phyloP scores from a whole-genome alignment of 495 filamentous ascomycete species.

The Amphirosellinia nigrospora region DNA sequence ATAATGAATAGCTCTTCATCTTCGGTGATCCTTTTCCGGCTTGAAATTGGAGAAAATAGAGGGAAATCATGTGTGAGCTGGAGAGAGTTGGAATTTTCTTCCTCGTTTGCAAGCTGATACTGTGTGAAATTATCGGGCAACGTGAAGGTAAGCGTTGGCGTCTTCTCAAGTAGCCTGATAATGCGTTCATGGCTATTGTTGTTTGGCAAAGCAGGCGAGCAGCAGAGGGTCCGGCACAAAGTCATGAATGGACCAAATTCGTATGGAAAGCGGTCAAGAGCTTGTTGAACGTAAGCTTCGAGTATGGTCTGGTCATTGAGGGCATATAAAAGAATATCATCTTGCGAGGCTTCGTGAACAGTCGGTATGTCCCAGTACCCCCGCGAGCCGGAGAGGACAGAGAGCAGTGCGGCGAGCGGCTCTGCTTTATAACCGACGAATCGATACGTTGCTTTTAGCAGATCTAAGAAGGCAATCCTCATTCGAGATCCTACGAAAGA shows the following conservation, averaged over 20 bases:
- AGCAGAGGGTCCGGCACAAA: conserved; percentile 48
- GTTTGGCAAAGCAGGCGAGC: conserved; percentile 45
- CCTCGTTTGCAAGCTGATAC: conserved; percentile 78
- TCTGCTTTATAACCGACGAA: conserved; percentile 71
- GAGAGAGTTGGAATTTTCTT: conserved; percentile 79
- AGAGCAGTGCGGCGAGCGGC: conserved; percentile 64
- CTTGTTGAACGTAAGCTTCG: conserved; percentile 61
- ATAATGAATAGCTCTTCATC: conserved; percentile 56
- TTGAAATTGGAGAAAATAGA: conserved; percentile 53
- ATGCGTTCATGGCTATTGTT: conserved; percentile 58
- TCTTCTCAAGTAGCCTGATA: conserved; percentile 62
- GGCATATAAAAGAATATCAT: conserved; percentile 56
- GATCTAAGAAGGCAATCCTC: conserved; percentile 66
- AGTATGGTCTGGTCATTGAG: conserved; percentile 62
- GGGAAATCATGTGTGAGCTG: conserved; percentile 57
- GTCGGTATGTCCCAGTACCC: conserved; percentile 59
- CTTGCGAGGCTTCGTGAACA: conserved; percentile 48
- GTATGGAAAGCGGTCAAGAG: conserved; percentile 81
- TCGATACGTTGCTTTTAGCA: conserved; percentile 63
- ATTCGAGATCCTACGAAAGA: conserved; percentile 55
- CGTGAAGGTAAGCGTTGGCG: conserved; percentile 74
- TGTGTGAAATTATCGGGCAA: conserved; percentile 68
- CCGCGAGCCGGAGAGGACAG: conserved; percentile 62
- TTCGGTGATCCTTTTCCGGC: conserved; percentile 35
- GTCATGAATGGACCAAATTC: conserved; percentile 81